Evolutionary conservation across 2,329 filamentous ascomycete species (phyloP), one percentile per base, ranked within the genome.

Genomic region (Hypocreales sp.): DNA sequence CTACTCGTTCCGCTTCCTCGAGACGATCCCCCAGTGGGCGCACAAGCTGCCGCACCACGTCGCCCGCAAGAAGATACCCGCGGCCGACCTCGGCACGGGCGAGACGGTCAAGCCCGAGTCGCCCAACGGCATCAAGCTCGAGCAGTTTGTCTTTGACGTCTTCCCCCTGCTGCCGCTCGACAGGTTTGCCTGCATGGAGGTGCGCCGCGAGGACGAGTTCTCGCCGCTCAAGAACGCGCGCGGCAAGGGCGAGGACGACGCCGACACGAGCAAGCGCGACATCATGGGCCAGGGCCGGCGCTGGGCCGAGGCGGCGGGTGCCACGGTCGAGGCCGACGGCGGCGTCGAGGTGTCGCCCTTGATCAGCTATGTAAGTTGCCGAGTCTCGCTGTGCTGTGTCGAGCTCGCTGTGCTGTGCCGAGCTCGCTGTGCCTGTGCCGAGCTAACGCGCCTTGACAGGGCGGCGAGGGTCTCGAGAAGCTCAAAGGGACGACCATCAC

Each of bases 61-160:
- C 36, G 90, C 90, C 24, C 75, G 79, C 54, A 98, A 98, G 79
- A 98, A 98, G 79, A 98, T 98, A 36, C 86, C 87, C 8, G 77
- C 72, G 49, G 68, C 82, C 39, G 74, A 93, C 49, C 67, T 76
- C 10, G 64, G 78, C 48, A 77, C 67, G 18, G 86, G 84, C 36
- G 75, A 82, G 51, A 71, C 72, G 1, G 63, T 93, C 54, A 93
- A 93, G 67, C 84, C 87, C 4, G 75, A 84, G 52, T 90, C 84
- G 61, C 83, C 90, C 38, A 98, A 98, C 48, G 90, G 90, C 40
- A 86, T 98, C 68, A 98, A 98, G 67, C 72, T 98, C 21, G 90
- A 98, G 67, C 90, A 95, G 57, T 98, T 95, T 45, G 86, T 98
- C 34, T 98, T 98, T 49, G 90, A 98, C 50, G 90, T 92, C 47